Base-by-base conservation (phyloP, 495 filamentous ascomycete genomes). In the Xylaria sp. region DNA sequence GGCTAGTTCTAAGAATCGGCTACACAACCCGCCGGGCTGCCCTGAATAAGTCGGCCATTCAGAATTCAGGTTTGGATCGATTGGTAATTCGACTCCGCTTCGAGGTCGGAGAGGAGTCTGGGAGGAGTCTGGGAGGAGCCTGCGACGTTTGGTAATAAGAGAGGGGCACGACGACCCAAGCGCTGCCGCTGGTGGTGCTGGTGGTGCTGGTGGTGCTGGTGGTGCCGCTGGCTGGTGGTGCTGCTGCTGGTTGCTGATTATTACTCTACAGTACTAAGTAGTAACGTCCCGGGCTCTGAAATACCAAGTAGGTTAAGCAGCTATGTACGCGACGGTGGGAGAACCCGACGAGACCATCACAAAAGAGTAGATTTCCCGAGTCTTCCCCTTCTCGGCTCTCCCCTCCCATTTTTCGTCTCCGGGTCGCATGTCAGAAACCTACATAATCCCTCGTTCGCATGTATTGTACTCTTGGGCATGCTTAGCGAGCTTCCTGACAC, bases 41-140 rank as follows among this genome's bases (percentile, higher is more conserved):
- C 44, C 62, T 66, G 43, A 50, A 52, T 26, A 41, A 35, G 29
- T 15, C 29, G 31, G 44, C 62, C 67, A 69, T 41, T 61, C 46
- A 67, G 5, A 35, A 33, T 31, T 17, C 50, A 31, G 31, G n/a
- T 50, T 21, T 69, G 67, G 67, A 44, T 62, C 67, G 41, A 52
- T 62, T 69, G 67, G 52, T 69, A 69, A 69, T 61, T 52, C 44
- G 43, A 62, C 67, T 69, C 67, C 67, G 58, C 67, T 62, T 69
- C 57, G 57, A 46, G 43, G 67, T 62, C 67, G 29, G 40, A 58
- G 67, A 61, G 43, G 57, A 62, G 67, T 62, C 35, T 66, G 62
- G n/a, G 67, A 61, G 43, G 57, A 62, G 67, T 62, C 35, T 66
- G 62, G n/a, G 67, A 69, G 67, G 53, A 46, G 55, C 43, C 41